Evolutionary conservation across 169 alveolate species (phyloP).

Genomic region (Eimeria mitis): DNA sequence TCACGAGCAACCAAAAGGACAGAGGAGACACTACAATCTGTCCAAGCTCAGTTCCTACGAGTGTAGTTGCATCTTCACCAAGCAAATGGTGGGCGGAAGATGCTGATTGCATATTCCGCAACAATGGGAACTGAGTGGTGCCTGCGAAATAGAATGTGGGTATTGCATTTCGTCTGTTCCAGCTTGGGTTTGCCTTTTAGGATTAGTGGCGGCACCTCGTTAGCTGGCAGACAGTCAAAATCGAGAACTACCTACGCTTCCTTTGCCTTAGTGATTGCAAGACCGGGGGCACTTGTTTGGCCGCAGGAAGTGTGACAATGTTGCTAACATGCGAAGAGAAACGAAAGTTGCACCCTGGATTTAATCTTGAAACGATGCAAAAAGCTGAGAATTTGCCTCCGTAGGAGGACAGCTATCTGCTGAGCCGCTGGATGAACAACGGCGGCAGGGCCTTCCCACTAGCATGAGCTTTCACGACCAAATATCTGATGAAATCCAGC

Average conservation of each 20-base stretch:
- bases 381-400: neutral
- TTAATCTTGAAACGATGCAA: neutral
- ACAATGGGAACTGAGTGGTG: neutral
- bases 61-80: neutral
- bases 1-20: neutral
- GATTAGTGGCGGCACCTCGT: neutral
- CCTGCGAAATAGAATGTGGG: neutral
- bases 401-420: neutral
- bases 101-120: neutral
- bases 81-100: neutral
- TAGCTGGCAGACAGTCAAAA: neutral
- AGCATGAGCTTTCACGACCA: neutral
- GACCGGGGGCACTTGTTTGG: neutral
- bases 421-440: neutral
- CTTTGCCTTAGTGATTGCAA: neutral
- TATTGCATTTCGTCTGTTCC: neutral
- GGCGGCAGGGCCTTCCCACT: neutral
- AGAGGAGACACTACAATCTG: neutral
- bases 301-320: slow-evolving; percentile 4
- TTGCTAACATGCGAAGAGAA: neutral
- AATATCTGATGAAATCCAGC: neutral
- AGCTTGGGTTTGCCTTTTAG: neutral
- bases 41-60: neutral
- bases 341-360: neutral
- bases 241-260: neutral